Base-by-base conservation (phyloP, 2,329 filamentous ascomycete species). In the Fusarium buharicum region DNA sequence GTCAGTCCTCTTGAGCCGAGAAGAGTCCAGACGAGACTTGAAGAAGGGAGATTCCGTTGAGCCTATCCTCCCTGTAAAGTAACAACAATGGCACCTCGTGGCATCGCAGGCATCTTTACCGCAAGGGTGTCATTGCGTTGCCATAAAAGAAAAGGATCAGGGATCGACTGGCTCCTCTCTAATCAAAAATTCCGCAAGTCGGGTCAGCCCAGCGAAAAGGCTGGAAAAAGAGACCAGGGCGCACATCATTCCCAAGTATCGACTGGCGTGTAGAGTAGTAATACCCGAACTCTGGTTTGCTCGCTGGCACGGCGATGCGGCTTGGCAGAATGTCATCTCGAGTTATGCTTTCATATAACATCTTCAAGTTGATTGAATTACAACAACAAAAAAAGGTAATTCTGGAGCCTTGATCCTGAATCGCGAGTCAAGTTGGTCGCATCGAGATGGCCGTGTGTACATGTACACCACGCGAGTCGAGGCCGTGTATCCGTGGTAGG, bases 261-360 rank as follows among this genome's bases (percentile, higher is more conserved):
- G 27, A 28, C 46, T 46, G 22, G 43, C 46, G 40, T 55, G 48
- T 50, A 50, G 41, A 38, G 45, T 44, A 55, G 49, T 44, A 63
- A 45, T 61, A 31, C 12, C 37, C 43, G 47, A 50, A 27, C 49
- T 54, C 41, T 52, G 41, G 49, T 36, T 63, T 59, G 62, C 50
- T 44, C 50, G 48, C 50, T 48, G 46, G 30, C 33, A 51, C 51
- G 41, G 57, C 12, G 16, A 52, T 37, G 50, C n/a, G 8, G 8
- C 61, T 62, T 64, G 62, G 56, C 61, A 40, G 43, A 41, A 59
- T 59, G 55, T 55, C 56, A 59, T 59, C 22, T 36, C 54, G 37
- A 48, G 55, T 27, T 9, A 54, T 59, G 24, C 11, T 53, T 34
- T 30, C 17, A 22, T 22, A 6, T 22, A n/a, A 16, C 30, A 11